A percentile compares a stretch with the other conserved stretches of the same genome.
phyloP scores from a whole-genome alignment of 192 early-diverging fungal species.

The Backusella sp. region DNA sequence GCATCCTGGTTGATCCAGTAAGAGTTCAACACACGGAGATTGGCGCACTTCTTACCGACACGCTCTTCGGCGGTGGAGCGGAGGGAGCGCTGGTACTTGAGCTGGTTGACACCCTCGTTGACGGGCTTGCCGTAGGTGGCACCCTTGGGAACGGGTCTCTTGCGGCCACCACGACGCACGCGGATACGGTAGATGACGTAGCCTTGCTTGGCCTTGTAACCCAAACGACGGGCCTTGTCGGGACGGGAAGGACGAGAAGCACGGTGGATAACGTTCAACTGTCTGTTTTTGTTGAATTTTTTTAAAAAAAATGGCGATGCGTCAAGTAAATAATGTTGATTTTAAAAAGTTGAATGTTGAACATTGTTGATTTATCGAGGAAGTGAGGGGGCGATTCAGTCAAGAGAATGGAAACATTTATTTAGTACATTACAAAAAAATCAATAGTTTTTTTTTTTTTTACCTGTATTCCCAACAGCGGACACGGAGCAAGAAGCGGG shows the following conservation, averaged over 20 bases:
- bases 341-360: background rate
- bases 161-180: slow-evolving; percentile 97
- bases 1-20: slow-evolving; percentile 99
- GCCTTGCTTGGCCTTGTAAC: slow-evolving; percentile 99
- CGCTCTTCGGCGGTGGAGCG: slow-evolving; percentile 95
- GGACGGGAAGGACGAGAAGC: slow-evolving; percentile 97
- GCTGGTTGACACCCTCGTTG: slow-evolving; percentile 95
- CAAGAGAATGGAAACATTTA: background rate
- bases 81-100: slow-evolving; percentile 97
- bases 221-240: slow-evolving; percentile 98
- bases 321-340: background rate
- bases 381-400: background rate
- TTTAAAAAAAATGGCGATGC: too few relatives aligned
- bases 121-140: slow-evolving; percentile 97
- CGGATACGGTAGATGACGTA: slow-evolving; percentile 99
- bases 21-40: slow-evolving; percentile 98
- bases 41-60: slow-evolving; percentile 93
- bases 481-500: slow-evolving; percentile 97
- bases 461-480: slow-evolving; percentile 92
- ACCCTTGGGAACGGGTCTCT: slow-evolving; percentile 96
- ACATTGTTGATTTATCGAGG: background rate
- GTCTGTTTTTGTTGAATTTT: slow-evolving; percentile 47
- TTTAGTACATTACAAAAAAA: too few relatives aligned
- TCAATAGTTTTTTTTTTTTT: background rate
- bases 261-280: slow-evolving; percentile 98